Evolutionary conservation across 2,329 filamentous ascomycete species (phyloP).

Genomic region (Pseudogymnoascus sp.): DNA sequence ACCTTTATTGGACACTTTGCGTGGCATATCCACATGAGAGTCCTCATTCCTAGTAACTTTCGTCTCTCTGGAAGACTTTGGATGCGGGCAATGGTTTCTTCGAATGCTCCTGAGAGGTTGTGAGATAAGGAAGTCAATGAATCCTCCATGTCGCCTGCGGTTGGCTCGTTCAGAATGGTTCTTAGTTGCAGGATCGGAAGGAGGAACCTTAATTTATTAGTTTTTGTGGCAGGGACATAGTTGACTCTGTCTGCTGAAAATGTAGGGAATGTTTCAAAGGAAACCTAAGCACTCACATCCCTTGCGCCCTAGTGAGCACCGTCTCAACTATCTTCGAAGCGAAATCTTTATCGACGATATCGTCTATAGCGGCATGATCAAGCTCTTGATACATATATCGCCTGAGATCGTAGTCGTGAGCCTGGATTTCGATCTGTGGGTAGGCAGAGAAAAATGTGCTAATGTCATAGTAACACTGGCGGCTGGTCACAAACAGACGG

Average conservation of each 20-base stretch:
- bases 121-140: conserved; percentile 22
- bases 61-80: conserved; percentile 19
- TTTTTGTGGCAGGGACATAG: neutral
- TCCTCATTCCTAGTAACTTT: conserved; percentile 21
- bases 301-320: conserved; percentile 21
- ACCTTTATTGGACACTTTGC: conserved; percentile 23
- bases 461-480: neutral
- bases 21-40: conserved; percentile 27
- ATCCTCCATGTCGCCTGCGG: conserved; percentile 25
- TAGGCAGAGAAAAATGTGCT: neutral
- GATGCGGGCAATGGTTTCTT: conserved; percentile 25
- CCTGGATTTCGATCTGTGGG: conserved; percentile 13
- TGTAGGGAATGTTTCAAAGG: neutral
- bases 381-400: conserved; percentile 18
- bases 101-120: conserved; percentile 24
- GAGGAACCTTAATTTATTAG: conserved; percentile 19
- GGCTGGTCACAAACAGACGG: neutral
- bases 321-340: conserved; percentile 20
- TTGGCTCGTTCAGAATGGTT: conserved; percentile 25
- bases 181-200: conserved; percentile 28
- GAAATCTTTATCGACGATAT: conserved; percentile 23
- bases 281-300: conserved; percentile 21
- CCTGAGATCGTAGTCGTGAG: conserved; percentile 18
- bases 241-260: neutral
- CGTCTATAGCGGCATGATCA: conserved; percentile 17